Conservation (phyloP, 1,139 yeast genomes). For the Tardiomyces blankii region DNA sequence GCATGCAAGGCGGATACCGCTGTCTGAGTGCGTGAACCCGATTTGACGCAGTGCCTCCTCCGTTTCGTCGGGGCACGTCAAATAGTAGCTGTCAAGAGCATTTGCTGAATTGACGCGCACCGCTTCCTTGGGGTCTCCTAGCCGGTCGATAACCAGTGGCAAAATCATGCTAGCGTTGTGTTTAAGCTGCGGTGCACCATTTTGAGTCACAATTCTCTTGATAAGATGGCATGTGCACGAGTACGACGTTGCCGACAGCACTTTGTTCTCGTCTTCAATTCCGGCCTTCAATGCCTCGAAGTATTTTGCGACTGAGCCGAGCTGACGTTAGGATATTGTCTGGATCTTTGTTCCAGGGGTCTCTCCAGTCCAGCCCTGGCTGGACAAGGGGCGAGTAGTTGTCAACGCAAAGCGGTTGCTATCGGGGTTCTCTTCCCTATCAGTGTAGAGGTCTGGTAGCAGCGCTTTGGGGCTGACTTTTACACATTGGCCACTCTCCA, state of each 20-base stretch:
- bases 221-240: slow-evolving; percentile 65
- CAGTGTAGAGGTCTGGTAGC: too few relatives aligned
- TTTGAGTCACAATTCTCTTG: slow-evolving; percentile 68
- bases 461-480: too few relatives aligned
- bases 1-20: slow-evolving; percentile 35
- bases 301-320: not conserved
- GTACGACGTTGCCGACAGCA: slow-evolving; percentile 42
- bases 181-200: slow-evolving; percentile 38
- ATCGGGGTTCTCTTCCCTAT: too few relatives aligned
- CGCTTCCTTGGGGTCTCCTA: slow-evolving; percentile 38
- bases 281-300: slow-evolving; percentile 3
- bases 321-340: not conserved
- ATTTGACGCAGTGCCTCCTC: slow-evolving; percentile 38
- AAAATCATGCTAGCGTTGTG: slow-evolving; percentile 39
- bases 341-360: too few relatives aligned
- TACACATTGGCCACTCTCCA: too few relatives aligned
- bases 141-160: slow-evolving; percentile 45
- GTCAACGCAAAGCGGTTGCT: too few relatives aligned
- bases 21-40: slow-evolving; percentile 39
- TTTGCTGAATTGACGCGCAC: slow-evolving; percentile 40
- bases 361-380: too few relatives aligned
- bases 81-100: slow-evolving; percentile 58
- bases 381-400: too few relatives aligned
- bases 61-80: slow-evolving; percentile 45
- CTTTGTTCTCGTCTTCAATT: slow-evolving; percentile 20